Conservation (phyloP, 192 early-diverging fungal species). For the Phlyctochytrium arcticum region DNA sequence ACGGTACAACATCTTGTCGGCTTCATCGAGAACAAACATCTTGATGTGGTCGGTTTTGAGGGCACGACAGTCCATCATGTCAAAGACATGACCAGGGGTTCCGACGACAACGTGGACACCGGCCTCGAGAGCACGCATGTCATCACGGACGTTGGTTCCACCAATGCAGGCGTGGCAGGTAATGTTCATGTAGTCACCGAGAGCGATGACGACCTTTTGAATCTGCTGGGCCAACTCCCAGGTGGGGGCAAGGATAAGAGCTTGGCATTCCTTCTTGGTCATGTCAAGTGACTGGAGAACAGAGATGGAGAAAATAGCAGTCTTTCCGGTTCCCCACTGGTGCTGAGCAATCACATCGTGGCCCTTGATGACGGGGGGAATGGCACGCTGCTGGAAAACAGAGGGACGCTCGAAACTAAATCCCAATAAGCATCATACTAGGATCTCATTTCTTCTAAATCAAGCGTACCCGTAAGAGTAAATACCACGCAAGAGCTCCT, state of each 20-base stretch:
- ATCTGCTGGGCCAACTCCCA: constrained; percentile 99
- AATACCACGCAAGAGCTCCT: constrained; percentile 93
- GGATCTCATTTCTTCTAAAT: too few species aligned
- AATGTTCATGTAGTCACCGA: constrained; percentile 93
- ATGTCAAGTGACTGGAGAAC: constrained; percentile 92
- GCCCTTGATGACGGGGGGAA: constrained; percentile 89
- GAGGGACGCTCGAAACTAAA: constrained; percentile 95
- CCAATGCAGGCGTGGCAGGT: constrained; percentile 97
- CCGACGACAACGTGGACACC: constrained; percentile 95
- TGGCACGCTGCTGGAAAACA: constrained; percentile 94
- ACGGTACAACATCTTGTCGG: constrained; percentile 97
- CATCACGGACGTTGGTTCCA: constrained; percentile 91
- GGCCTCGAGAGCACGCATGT: constrained; percentile 70
- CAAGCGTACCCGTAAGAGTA: constrained; percentile 89
- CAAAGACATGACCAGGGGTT: constrained; percentile 96
- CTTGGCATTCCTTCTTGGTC: constrained; percentile 76
- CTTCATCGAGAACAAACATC: constrained; percentile 99
- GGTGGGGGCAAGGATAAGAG: constrained; percentile 94
- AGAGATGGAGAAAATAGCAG: constrained; percentile 99
- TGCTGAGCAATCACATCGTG: constrained; percentile 99
- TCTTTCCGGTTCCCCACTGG: constrained; percentile 99
- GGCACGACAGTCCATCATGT: constrained; percentile 94
- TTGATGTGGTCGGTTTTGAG: constrained; percentile 83
- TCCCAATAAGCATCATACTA: too few species aligned
- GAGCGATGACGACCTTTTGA: constrained; percentile 88